Evolutionary conservation across 768 basidiomycete genomes (phyloP), one percentile per base, ranked within the genome.

Genomic region (Tricholoma flavovirens): DNA sequence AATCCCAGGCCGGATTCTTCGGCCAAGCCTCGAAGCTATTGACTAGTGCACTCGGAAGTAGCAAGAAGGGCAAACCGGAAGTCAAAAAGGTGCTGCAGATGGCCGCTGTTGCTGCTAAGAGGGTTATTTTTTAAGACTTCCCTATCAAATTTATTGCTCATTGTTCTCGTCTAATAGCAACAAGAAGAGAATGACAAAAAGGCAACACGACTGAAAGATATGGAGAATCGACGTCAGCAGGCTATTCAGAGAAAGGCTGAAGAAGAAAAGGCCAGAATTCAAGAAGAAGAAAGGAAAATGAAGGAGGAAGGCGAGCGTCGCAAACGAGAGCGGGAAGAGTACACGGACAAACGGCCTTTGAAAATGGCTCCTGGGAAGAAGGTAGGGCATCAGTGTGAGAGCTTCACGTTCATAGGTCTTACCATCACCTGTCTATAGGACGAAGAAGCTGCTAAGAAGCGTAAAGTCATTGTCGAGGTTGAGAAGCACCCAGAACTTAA

Each of bases 121-220:
- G 88, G 86, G 94, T 93, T 15, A n/a, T 75, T 64, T 51, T 64
- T 51, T 55, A 61, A 49, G 4, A 54, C 26, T 35, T 1, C 22
- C 46, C 32, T 58, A 21, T 54, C 22, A 15, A 30, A 10, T 30
- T 30, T 45, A 5, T 45, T 38, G 43, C 33, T 56, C 21, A 48
- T 57, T 40, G 17, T 29, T 22, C 54, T 60, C 36, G 61, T 49
- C 51, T 30, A 59, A 21, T 24, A 97, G 95, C 91, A 95, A 78
- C 90, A 95, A 76, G 90, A 89, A 61, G 89, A 91, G 66, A 79
- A 81, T 32, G 92, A 91, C 60, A 91, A 87, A 72, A 92, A 90
- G 69, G 81, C 79, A 1, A 73, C 79, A 10, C 77, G 87, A 24
- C 71, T 88, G 57, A 91, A 84, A 62, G 88, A 93, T 56, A 90